Evolutionary conservation across 495 filamentous ascomycete species (phyloP).

Genomic region (Tetracladium setigerum): DNA sequence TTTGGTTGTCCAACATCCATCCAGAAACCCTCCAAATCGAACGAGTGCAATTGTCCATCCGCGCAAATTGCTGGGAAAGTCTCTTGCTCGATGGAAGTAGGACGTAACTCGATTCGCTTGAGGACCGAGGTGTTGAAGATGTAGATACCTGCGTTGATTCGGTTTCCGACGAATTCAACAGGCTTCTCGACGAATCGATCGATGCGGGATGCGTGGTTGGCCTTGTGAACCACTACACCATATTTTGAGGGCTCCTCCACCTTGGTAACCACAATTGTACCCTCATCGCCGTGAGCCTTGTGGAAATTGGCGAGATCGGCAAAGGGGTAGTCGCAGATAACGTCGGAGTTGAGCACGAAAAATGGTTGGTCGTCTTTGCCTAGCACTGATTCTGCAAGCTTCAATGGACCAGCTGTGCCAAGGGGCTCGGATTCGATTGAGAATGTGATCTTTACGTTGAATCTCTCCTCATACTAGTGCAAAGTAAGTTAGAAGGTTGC

Average conservation of each 20-base stretch:
- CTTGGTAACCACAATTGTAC: constrained; percentile 98
- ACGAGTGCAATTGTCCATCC: constrained; percentile 92
- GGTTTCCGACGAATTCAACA: constrained; percentile 97
- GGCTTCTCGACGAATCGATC: constrained; percentile 99
- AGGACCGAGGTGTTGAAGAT: constrained; percentile 93
- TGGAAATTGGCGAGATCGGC: constrained; percentile 83
- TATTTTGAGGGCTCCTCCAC: constrained; percentile 99
- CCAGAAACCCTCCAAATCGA: constrained; percentile 98
- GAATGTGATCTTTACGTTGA: constrained; percentile 91
- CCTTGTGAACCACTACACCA: constrained; percentile 97
- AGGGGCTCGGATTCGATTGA: constrained; percentile 93
- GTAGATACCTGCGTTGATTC: constrained; percentile 99
- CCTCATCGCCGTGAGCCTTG: constrained; percentile 86
- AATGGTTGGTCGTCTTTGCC: constrained; percentile 91
- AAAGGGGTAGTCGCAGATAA: constrained; percentile 98
- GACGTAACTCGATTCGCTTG: constrained; percentile 86
- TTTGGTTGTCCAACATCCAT: constrained; percentile 99
- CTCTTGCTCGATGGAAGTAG: constrained; percentile 99
- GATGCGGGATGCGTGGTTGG: constrained; percentile 82
- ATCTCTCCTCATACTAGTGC: constrained; percentile 77
- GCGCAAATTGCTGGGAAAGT: constrained; percentile 93
- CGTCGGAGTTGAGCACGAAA: constrained; percentile 98
- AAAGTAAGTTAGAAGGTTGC: background rate
- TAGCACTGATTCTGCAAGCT: constrained; percentile 89
- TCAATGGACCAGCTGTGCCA: constrained; percentile 91